phyloP scores from a whole-genome alignment of 371 early-diverging fungal genomes.

The Funneliformis caledonium region DNA sequence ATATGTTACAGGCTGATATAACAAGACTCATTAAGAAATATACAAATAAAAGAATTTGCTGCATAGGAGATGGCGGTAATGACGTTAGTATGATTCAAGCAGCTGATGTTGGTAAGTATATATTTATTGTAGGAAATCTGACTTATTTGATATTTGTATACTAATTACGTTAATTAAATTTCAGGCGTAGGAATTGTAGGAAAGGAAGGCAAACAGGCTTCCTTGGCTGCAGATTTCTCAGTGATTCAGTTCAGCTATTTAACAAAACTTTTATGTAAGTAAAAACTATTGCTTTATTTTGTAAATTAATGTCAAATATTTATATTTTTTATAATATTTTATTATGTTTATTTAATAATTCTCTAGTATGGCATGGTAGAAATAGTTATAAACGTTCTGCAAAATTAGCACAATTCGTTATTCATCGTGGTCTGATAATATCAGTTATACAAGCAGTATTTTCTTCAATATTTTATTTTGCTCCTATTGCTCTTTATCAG shows the following conservation, averaged over 20 bases:
- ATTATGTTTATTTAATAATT: not conserved
- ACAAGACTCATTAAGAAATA: constrained; percentile 83
- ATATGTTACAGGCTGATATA: constrained; percentile 75
- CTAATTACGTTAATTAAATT: not conserved
- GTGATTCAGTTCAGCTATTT: constrained; percentile 92
- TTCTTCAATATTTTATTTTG: constrained; percentile 96
- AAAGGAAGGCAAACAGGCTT: constrained; percentile 98
- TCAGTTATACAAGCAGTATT: constrained; percentile 99
- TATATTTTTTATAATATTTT: not conserved
- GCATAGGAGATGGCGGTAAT: constrained; percentile 99
- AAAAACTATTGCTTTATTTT: not conserved
- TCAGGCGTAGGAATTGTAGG: constrained; percentile 94
- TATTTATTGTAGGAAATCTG: not conserved
- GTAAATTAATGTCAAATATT: not conserved
- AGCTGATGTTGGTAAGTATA: constrained; percentile 88
- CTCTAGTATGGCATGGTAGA: constrained; percentile 94
- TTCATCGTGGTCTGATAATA: constrained; percentile 98
- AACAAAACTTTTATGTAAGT: constrained; percentile 75
- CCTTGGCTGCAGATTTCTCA: constrained; percentile 97
- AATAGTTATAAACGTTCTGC: constrained; percentile 94
- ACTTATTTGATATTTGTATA: not conserved
- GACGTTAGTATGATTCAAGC: constrained; percentile 99
- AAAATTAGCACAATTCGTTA: constrained; percentile 97
- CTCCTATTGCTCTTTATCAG: constrained; percentile 97
- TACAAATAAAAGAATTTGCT: constrained; percentile 81